phyloP scores from a whole-genome alignment of 768 basidiomycete species.

The Holtermanniella nyarrowii region DNA sequence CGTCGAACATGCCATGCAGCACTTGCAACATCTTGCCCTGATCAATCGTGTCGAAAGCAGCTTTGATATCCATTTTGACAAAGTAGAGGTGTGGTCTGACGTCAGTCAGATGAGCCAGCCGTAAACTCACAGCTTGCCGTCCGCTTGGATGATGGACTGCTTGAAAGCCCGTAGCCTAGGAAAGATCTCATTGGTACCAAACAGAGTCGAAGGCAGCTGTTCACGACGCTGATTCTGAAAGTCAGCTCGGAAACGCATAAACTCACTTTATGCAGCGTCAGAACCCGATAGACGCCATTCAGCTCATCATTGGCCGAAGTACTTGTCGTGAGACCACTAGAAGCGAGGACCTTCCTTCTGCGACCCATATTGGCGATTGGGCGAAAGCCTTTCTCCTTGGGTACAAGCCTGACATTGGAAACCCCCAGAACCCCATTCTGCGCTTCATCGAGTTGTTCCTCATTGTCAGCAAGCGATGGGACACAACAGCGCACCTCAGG shows the following conservation, averaged over 20 bases:
- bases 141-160: constrained; percentile 36
- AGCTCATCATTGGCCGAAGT: constrained; percentile 81
- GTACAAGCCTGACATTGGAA: constrained; percentile 54
- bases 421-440: constrained; percentile 24
- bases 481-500: too few relatives aligned
- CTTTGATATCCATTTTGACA: constrained; percentile 89
- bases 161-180: constrained; percentile 63
- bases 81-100: constrained; percentile 79
- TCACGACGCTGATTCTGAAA: constrained; percentile 53
- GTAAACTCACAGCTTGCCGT: constrained; percentile 50
- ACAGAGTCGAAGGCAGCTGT: constrained; percentile 69
- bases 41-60: constrained; percentile 93
- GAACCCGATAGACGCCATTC: constrained; percentile 70
- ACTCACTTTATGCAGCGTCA: constrained; percentile 75
- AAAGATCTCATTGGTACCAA: constrained; percentile 75
- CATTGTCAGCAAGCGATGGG: background rate
- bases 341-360: constrained; percentile 10
- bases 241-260: background rate
- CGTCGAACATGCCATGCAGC: constrained; percentile 54
- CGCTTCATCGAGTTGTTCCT: background rate
- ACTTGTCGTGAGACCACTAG: constrained; percentile 16
- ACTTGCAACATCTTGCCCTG: constrained; percentile 75
- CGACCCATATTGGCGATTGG: constrained; percentile 75
- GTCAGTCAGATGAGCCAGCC: background rate
- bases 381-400: constrained; percentile 88